Base-by-base conservation (phyloP, 257 asterid genomes). In the Jaltomata sinuosa region DNA sequence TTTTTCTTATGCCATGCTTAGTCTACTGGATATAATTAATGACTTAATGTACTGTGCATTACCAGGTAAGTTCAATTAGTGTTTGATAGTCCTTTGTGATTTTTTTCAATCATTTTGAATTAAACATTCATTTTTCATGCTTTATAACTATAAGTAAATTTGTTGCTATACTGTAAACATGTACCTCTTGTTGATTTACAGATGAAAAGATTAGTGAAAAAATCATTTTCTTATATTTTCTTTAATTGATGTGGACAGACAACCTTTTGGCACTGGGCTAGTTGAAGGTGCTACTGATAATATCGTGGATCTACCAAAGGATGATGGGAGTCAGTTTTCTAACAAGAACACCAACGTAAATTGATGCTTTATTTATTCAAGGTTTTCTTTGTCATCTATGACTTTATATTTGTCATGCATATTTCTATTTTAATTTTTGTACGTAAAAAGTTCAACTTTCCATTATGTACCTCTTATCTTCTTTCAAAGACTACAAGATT, bases 161-260 rank as follows among this genome's bases (percentile, higher is more conserved):
- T 62, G 34, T 62, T 27, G 38, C 38, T 25, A 64, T 64, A 6
- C 79, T 59, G 36, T 81, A 83, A 84, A 83, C 78, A 50, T 42
- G 85, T 83, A 79, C 79, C 67, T 77, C 55, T 69, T 82, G 83
- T 87, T 84, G 84, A 49, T 81, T 69, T 87, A 87, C 85, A 94
- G 99, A 89, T 93, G 90, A 88, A 84, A 92, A 92, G 59, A 89
- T 52, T 96, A n/a, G n/a, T 85, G 92, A 94, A 89, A 95, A 83
- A 94, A 91, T 90, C 91, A 93, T 84, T 92, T 95, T 86, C 87
- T 95, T 80, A 93, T 92, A 27, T 87, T 91, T 79, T 91, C 97
- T 11, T 87, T 87, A 15, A 87, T 84, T 47, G 76, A 89, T 64
- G 80, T 82, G 71, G 84, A 85, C 54, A 85, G 83, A 34, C 83